phyloP scores from a whole-genome alignment of 495 filamentous ascomycete species.

The Astrothelium subdiscretum region DNA sequence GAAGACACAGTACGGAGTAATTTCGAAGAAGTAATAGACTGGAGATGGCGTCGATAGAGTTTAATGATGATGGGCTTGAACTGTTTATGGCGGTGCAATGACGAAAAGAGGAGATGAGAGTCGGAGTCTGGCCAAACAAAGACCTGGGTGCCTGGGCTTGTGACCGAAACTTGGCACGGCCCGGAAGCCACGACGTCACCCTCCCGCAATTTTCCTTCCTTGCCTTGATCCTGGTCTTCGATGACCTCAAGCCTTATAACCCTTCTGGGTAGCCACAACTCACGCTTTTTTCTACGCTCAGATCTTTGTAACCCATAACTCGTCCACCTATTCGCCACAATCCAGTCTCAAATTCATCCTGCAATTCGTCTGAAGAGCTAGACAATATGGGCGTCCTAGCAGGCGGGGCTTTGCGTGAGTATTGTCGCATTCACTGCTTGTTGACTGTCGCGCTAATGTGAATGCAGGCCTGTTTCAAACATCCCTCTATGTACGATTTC shows the following conservation, averaged over 20 bases:
- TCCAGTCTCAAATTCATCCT: neutral
- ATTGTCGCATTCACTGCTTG: too few relatives aligned
- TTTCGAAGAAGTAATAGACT: too few relatives aligned
- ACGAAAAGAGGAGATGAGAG: neutral
- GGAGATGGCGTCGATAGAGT: too few relatives aligned
- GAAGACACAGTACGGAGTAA: too few relatives aligned
- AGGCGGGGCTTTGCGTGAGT: constrained; percentile 13
- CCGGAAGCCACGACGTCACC: neutral
- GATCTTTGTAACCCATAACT: neutral
- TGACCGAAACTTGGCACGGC: neutral
- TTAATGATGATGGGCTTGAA: neutral
- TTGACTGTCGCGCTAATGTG: neutral
- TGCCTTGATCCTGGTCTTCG: neutral
- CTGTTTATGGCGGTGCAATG: neutral
- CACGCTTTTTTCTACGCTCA: neutral
- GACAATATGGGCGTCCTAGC: constrained; percentile 12
- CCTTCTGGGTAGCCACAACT: neutral
- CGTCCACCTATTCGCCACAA: neutral
- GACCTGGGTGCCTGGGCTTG: neutral
- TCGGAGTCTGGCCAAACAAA: neutral
- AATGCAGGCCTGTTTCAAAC: constrained; percentile 9
- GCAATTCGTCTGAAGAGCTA: neutral
- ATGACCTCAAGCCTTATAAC: neutral
- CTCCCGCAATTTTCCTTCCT: neutral
- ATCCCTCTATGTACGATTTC: constrained; percentile 10